Percentiles rank a stretch among this genome's conserved stretches.
These are phyloP conservation scores for Ploettnerulaceae sp. DNA, from an alignment of 2,329 filamentous ascomycete genomes.

Conservation along the genomic window DNA sequence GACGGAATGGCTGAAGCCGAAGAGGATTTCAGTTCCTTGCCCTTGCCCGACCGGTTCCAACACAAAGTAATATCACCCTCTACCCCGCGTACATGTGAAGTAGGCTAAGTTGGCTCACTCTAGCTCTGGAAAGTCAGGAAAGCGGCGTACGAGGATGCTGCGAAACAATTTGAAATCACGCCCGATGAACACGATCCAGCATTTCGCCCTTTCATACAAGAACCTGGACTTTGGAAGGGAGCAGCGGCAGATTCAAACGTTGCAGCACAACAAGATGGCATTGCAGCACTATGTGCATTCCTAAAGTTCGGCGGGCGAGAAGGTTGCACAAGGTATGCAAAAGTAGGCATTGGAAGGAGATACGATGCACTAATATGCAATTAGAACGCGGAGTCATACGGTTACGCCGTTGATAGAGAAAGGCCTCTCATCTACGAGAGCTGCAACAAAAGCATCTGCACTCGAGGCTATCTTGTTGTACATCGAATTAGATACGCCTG, in stretches of 20 bases:
- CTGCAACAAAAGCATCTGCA: conserved; percentile 81
- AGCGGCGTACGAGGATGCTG: conserved; percentile 86
- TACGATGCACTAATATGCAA: conserved; percentile 11
- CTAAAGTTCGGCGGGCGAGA: conserved; percentile 84
- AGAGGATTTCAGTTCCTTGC: conserved; percentile 76
- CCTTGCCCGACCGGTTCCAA: conserved; percentile 72
- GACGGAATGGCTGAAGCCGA: conserved; percentile 70
- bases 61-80: conserved; percentile 58
- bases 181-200: conserved; percentile 80
- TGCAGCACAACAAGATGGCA: conserved; percentile 89
- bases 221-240: conserved; percentile 83
- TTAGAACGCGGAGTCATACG: conserved; percentile 67
- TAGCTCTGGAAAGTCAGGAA: conserved; percentile 97
- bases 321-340: conserved; percentile 60
- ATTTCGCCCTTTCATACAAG: conserved; percentile 82
- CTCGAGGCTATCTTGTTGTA: conserved; percentile 84
- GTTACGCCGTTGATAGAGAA: conserved; percentile 84
- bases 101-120: conserved; percentile 24
- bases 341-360: not conserved
- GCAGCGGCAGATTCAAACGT: conserved; percentile 94
- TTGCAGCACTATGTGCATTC: conserved; percentile 84
- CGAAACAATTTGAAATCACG: conserved; percentile 78
- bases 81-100: conserved; percentile 5
- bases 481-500: conserved; percentile 82
- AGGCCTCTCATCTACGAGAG: conserved; percentile 79